Percentiles rank a stretch among this genome's conserved stretches.
These are phyloP conservation scores for Trametes sanguinea DNA, from an alignment of 768 basidiomycete species.

Conservation along the genomic window DNA sequence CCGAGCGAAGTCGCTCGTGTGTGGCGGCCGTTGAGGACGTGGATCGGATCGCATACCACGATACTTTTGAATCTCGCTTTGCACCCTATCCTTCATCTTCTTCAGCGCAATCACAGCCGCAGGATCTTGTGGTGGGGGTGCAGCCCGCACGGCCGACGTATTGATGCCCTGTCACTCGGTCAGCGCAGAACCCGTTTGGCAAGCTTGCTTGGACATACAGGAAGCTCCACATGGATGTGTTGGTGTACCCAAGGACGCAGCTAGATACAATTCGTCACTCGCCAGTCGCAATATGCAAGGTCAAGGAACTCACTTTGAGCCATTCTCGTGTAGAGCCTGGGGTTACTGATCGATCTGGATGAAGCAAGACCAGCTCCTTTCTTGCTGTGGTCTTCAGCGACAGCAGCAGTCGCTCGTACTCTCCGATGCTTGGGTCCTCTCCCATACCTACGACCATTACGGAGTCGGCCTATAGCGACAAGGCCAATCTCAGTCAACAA, in stretches of 20 bases:
- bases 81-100: constrained; percentile 90
- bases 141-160: constrained; percentile 60
- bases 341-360: constrained; percentile 84
- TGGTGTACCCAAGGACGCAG: constrained; percentile 95
- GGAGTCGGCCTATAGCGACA: constrained; percentile 70
- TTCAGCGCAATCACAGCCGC: constrained; percentile 88
- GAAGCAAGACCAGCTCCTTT: constrained; percentile 93
- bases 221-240: constrained; percentile 92
- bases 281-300: not conserved
- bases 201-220: constrained; percentile 45
- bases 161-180: constrained; percentile 59
- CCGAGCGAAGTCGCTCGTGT: constrained; percentile 89
- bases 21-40: constrained; percentile 74
- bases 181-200: not conserved
- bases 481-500: no score
- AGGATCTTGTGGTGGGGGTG: constrained; percentile 68
- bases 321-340: constrained; percentile 95
- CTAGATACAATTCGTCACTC: constrained; percentile 40
- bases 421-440: constrained; percentile 87
- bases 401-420: constrained; percentile 90
- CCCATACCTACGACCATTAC: constrained; percentile 95
- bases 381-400: constrained; percentile 98
- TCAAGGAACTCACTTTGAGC: constrained; percentile 67
- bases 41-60: constrained; percentile 62
- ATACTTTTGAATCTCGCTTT: constrained; percentile 86